Percentiles rank a stretch among this genome's conserved stretches.
These are phyloP conservation scores for Saccharum hybrid DNA, from an alignment of 202 grass and related monocot genomes.

Conservation along the genomic window DNA sequence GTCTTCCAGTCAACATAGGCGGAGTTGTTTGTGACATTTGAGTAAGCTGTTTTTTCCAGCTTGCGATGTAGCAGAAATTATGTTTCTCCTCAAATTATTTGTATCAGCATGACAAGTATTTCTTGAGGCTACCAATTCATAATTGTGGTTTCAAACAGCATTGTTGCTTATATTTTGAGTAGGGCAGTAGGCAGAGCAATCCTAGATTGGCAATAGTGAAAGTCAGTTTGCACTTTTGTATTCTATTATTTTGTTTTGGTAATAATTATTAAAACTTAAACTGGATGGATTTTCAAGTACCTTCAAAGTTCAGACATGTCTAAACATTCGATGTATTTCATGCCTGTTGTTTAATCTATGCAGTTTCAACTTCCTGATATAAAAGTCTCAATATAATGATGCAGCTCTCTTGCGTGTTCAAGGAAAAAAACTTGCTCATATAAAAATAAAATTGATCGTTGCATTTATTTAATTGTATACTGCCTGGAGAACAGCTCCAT, in stretches of 20 bases:
- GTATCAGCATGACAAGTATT: neutral
- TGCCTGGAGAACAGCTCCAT: neutral
- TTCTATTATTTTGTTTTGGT: neutral
- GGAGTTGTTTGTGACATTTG: too few species aligned
- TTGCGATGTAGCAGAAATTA: neutral
- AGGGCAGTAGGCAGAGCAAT: neutral
- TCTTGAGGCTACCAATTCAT: neutral
- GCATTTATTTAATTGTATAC: neutral
- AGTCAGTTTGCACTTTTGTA: neutral
- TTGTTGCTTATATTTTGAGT: neutral
- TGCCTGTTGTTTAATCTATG: neutral
- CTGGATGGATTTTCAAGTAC: neutral
- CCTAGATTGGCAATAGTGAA: neutral
- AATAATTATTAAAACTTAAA: slow-evolving; percentile 9
- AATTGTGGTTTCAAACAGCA: neutral
- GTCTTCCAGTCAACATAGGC: too few species aligned
- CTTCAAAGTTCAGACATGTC: neutral
- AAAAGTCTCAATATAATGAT: neutral
- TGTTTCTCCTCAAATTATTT: neutral
- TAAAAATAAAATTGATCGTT: neutral
- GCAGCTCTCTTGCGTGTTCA: neutral
- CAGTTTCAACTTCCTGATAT: slow-evolving; percentile 4
- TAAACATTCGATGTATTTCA: neutral
- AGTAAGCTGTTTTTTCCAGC: neutral
- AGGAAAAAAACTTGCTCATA: neutral